Evolutionary conservation across 371 early-diverging fungal genomes (phyloP).

Genomic region (Saksenaea vasiformis): DNA sequence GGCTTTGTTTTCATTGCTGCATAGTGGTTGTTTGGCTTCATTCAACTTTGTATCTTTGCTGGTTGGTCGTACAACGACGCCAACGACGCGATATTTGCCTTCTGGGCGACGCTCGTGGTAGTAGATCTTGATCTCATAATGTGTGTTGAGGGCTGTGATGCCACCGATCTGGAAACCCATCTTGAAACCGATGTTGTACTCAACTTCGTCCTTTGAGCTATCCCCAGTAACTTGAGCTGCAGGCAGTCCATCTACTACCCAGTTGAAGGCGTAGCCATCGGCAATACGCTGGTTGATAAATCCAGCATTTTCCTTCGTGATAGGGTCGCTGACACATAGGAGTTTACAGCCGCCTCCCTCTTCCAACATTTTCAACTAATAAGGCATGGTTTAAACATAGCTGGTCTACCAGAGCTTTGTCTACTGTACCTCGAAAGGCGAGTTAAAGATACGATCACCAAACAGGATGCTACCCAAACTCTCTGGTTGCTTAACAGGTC

Average conservation of each 20-base stretch:
- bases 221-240: constrained; percentile 60
- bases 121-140: constrained; percentile 83
- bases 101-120: constrained; percentile 75
- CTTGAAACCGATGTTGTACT: constrained; percentile 76
- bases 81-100: constrained; percentile 85
- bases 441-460: constrained; percentile 90
- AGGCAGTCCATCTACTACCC: constrained; percentile 88
- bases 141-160: constrained; percentile 72
- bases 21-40: constrained; percentile 17
- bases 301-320: constrained; percentile 69
- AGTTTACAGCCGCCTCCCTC: constrained; percentile 56
- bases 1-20: constrained; percentile 1
- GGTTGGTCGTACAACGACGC: constrained; percentile 77
- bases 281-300: constrained; percentile 83
- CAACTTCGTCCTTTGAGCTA: constrained; percentile 34
- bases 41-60: constrained; percentile 33
- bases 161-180: constrained; percentile 45
- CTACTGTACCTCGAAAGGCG: constrained; percentile 69
- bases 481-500: constrained; percentile 69
- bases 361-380: constrained; percentile 21
- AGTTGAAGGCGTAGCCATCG: constrained; percentile 76
- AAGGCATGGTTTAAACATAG: background rate
- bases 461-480: constrained; percentile 87
- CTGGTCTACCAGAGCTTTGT: background rate
- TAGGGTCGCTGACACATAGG: constrained; percentile 56